Conservation (phyloP, 306 rosid species). For the Corylus americana region DNA sequence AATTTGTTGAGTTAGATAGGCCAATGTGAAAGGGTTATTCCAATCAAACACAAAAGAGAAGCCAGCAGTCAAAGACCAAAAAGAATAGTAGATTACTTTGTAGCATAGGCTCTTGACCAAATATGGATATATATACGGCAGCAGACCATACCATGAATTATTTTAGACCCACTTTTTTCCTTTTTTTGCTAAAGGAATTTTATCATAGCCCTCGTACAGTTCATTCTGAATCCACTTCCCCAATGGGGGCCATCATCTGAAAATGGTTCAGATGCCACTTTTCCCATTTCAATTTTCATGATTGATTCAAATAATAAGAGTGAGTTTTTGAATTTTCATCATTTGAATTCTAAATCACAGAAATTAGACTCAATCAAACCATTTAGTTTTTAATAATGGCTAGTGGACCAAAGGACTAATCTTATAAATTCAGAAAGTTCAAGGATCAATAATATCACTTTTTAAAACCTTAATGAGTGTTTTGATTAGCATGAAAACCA, state of each 20-base stretch:
- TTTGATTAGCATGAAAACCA: no score
- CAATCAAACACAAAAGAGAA: not conserved
- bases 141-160: not conserved
- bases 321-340: not conserved
- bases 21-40: not conserved
- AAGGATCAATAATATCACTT: no score
- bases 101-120: not conserved
- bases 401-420: no score
- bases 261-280: not conserved
- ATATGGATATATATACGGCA: not conserved
- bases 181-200: not conserved
- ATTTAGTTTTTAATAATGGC: no score
- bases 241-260: constrained; percentile 12
- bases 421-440: no score
- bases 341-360: no score
- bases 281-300: not conserved
- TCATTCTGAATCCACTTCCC: not conserved
- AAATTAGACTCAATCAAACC: no score
- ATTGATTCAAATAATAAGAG: not conserved
- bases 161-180: not conserved
- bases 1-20: not conserved
- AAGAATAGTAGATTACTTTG: not conserved
- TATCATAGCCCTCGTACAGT: not conserved
- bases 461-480: no score
- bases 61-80: not conserved